Percentiles rank a stretch among this genome's conserved stretches.
Conservation (phyloP, 2,329 filamentous ascomycete species). For the Microcyclospora pomicola region DNA sequence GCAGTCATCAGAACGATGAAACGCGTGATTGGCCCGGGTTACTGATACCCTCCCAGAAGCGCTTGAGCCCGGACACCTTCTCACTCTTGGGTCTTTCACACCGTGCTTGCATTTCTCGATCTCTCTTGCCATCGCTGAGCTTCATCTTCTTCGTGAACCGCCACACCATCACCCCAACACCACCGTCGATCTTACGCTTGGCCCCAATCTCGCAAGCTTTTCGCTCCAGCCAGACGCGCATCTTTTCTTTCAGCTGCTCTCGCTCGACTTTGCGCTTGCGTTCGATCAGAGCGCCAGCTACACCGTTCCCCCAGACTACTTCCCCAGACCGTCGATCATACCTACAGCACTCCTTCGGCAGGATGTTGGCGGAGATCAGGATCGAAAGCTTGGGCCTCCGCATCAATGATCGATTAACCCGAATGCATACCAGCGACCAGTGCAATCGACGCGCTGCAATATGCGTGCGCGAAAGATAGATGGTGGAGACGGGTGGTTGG, state of each 20-base stretch:
- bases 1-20: no score
- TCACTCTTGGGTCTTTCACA: conserved; percentile 24
- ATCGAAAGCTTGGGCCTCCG: conserved; percentile 45
- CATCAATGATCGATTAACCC: conserved; percentile 47
- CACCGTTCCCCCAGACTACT: conserved; percentile 22
- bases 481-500: conserved; percentile 49
- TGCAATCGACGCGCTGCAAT: conserved; percentile 50
- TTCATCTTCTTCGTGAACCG: conserved; percentile 28
- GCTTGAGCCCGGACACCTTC: conserved; percentile 35
- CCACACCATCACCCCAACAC: conserved; percentile 28
- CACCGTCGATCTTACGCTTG: conserved; percentile 25
- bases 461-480: conserved; percentile 54
- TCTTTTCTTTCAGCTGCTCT: conserved; percentile 52
- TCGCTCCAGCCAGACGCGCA: conserved; percentile 48
- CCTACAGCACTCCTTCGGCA: conserved; percentile 47
- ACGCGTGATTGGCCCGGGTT: no score
- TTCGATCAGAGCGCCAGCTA: conserved; percentile 50
- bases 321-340: conserved; percentile 21
- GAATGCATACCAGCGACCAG: conserved; percentile 51
- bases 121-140: conserved; percentile 21
- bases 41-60: conserved; percentile 51
- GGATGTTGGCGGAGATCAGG: conserved; percentile 49
- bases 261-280: conserved; percentile 49
- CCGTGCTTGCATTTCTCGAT: neutral
- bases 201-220: conserved; percentile 23